phyloP scores from a whole-genome alignment of 805 yeast species.

The Myxozyma vanderwaltii region DNA sequence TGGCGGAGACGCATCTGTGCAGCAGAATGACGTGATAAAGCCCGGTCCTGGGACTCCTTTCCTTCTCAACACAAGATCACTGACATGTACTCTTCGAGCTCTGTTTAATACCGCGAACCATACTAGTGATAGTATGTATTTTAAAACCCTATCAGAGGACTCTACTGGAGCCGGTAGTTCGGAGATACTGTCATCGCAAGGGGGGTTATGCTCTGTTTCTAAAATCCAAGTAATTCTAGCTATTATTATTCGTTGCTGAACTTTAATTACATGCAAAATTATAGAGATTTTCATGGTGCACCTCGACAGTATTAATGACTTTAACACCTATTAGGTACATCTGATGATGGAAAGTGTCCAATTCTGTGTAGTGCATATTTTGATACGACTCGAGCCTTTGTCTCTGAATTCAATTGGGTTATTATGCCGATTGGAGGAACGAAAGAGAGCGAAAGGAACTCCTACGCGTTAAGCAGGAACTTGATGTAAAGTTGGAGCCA shows the following conservation, averaged over 20 bases:
- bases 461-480: neutral
- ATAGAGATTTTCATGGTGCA: neutral
- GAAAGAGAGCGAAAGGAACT: constrained; percentile 1
- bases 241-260: neutral
- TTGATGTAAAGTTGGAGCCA: neutral
- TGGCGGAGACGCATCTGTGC: no score
- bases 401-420: constrained; percentile 9
- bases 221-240: neutral
- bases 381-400: neutral
- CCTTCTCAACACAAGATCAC: constrained; percentile 1
- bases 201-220: neutral
- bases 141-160: neutral
- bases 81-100: neutral
- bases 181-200: neutral
- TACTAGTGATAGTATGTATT: neutral
- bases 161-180: neutral
- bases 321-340: neutral
- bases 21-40: neutral
- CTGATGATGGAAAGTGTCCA: neutral
- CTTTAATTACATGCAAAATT: neutral
- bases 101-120: constrained; percentile 1
- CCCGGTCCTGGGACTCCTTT: neutral
- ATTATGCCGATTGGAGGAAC: neutral
- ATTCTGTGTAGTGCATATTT: constrained; percentile 3
- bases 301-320: neutral